phyloP scores from a whole-genome alignment of 1,284 basidiomycete genomes.

The Ganoderma multipileum region DNA sequence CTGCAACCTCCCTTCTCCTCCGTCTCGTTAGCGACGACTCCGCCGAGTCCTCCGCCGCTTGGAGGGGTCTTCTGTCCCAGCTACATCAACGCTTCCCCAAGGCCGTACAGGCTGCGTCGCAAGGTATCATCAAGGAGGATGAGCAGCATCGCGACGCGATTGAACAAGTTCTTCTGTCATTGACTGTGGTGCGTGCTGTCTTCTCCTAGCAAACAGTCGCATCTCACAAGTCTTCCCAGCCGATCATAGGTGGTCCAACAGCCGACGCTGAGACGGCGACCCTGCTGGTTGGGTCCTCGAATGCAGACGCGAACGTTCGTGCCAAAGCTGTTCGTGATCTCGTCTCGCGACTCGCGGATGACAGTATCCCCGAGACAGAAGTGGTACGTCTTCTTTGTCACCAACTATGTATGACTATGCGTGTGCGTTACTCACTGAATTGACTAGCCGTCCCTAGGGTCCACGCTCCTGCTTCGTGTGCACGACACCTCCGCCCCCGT shows the following conservation, averaged over 20 bases:
- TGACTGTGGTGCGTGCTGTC: constrained; percentile 55
- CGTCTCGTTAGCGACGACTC: constrained; percentile 13
- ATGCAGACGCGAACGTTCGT: constrained; percentile 58
- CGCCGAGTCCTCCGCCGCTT: background rate
- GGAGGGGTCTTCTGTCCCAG: constrained; percentile 25
- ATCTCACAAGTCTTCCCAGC: background rate
- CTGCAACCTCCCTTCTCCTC: constrained; percentile 55
- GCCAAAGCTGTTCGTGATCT: constrained; percentile 58
- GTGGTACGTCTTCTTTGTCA: constrained; percentile 42
- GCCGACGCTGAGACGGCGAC: constrained; percentile 39
- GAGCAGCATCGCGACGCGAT: constrained; percentile 46
- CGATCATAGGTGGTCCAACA: background rate
- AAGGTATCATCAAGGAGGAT: constrained; percentile 47
- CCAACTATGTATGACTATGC: background rate
- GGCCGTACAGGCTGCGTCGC: constrained; percentile 50
- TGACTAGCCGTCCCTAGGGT: constrained; percentile 15
- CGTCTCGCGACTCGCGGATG: constrained; percentile 44
- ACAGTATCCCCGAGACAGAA: constrained; percentile 44
- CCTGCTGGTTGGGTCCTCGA: constrained; percentile 60
- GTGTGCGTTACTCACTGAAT: background rate
- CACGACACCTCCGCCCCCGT: constrained; percentile 70
- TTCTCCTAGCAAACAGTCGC: background rate
- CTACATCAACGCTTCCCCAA: constrained; percentile 52
- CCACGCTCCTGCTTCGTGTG: constrained; percentile 25
- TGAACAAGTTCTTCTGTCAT: constrained; percentile 59